These are phyloP conservation scores for Seiridium cupressi DNA, from an alignment of 2,329 filamentous ascomycete species.

Conservation along the genomic window DNA sequence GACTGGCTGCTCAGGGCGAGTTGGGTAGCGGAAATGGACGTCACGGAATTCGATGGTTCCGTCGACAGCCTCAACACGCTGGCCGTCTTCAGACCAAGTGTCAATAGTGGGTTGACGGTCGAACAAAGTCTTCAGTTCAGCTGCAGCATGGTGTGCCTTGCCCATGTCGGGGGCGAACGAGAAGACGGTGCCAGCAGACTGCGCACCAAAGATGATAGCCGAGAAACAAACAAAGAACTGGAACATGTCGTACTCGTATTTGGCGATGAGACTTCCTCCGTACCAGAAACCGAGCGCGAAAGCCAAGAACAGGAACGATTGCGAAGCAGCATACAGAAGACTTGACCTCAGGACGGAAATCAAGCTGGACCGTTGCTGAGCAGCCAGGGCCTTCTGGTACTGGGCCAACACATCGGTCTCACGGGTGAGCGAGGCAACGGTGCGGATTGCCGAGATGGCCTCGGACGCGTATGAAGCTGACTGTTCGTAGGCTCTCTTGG, in stretches of 20 bases:
- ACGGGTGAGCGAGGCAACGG: conserved; percentile 85
- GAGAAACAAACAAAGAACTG: conserved; percentile 93
- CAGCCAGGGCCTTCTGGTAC: conserved; percentile 66
- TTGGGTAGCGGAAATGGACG: conserved; percentile 93
- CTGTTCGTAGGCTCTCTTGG: conserved; percentile 75
- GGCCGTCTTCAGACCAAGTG: conserved; percentile 72
- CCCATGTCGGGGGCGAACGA: conserved; percentile 90
- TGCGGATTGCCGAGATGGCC: conserved; percentile 89
- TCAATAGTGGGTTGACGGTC: conserved; percentile 82
- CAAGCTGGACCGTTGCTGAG: conserved; percentile 67
- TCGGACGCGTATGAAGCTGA: conserved; percentile 90
- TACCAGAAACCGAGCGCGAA: conserved; percentile 94
- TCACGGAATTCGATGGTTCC: conserved; percentile 86
- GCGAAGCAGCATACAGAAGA: conserved; percentile 76
- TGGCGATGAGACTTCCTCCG: conserved; percentile 73
- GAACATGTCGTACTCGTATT: conserved; percentile 71
- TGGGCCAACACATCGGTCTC: conserved; percentile 75
- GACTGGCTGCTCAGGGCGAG: conserved; percentile 86
- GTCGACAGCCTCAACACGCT: conserved; percentile 60
- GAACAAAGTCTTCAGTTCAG: conserved; percentile 77
- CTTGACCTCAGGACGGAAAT: conserved; percentile 76
- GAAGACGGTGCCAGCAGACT: conserved; percentile 87
- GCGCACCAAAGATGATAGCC: conserved; percentile 84
- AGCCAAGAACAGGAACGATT: conserved; percentile 79
- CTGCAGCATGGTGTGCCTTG: conserved; percentile 83